Conservation (phyloP, 1,284 basidiomycete genomes). For the Gyrodon tennesseensis region DNA sequence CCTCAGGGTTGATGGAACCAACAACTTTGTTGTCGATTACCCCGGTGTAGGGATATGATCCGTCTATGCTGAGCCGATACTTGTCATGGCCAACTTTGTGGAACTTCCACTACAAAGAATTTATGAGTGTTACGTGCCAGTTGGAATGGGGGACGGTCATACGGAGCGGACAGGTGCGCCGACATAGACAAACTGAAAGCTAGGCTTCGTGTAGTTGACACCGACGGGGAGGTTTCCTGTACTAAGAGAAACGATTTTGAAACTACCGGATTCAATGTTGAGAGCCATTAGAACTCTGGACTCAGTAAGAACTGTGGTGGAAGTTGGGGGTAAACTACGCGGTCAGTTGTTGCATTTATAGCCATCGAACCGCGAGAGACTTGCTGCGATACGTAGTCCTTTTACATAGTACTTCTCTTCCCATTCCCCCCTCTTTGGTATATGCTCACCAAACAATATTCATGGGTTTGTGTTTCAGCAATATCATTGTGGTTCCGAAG, state of each 20-base stretch:
- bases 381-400: neutral
- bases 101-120: neutral
- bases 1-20: neutral
- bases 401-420: neutral
- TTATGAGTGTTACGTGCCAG: neutral
- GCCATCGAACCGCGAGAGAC: neutral
- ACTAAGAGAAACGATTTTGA: too few species aligned
- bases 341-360: conserved; percentile 1
- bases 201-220: too few species aligned
- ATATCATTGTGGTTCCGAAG: neutral
- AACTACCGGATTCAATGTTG: too few species aligned
- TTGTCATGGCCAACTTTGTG: neutral
- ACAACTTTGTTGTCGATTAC: neutral
- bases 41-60: neutral
- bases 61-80: neutral
- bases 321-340: too few species aligned
- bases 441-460: neutral
- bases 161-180: neutral
- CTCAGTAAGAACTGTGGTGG: too few species aligned
- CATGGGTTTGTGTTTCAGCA: neutral
- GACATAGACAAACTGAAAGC: too few species aligned
- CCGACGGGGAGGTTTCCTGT: too few species aligned
- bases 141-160: neutral
- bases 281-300: too few species aligned
- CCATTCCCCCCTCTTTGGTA: too few species aligned